Evolutionary conservation across 768 basidiomycete species (phyloP), one percentile per base, ranked within the genome.

Genomic region (Brasilioporus rufonigricans): DNA sequence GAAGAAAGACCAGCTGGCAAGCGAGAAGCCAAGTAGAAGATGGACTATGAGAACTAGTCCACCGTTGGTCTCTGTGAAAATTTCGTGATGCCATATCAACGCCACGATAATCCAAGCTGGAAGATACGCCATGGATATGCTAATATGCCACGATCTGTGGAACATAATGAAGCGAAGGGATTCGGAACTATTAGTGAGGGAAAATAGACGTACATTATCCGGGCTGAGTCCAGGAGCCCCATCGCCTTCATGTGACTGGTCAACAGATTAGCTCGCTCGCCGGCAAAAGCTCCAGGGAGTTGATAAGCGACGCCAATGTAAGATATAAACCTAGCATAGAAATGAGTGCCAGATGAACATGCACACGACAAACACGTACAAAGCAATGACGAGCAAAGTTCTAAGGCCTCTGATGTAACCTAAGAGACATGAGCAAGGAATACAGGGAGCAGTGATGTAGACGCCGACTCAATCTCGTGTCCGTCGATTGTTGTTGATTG

Each of bases 291-390:
- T 3, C 89, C 90, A 14, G 89, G 86, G 2, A 90, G 77, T 58
- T 91, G 90, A 63, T 91, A 91, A 0, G 84, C 76, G 43, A 91
- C 85, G 23, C 89, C 89, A 31, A 89, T 71, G 67, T 81, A 91
- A 50, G 80, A 79, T 13, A 91, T 71, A 61, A 89, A 91, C 24
- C 86, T 87, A 49, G 13, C 33, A 31, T 2, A 27, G 7, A 4
- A 7, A 3, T 62, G 12, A 65, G 56, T 27, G 2, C 21, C n/a
- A n/a, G n/a, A n/a, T n/a, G 7, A 12, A 26, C 49, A 23, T 16
- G 9, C 1, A 24, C 24, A 39, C 16, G 13, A 29, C 27, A 27
- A 18, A 40, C 0, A 71, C 83, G 62, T 56, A 86, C 84, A 90
- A 71, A 14, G 86, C 85, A 8, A 91, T 71, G 12, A 86, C 86